Percentiles rank a stretch among this genome's conserved stretches.
These are phyloP conservation scores for Russula lepida DNA, from an alignment of 768 basidiomycete species.

Conservation along the genomic window DNA sequence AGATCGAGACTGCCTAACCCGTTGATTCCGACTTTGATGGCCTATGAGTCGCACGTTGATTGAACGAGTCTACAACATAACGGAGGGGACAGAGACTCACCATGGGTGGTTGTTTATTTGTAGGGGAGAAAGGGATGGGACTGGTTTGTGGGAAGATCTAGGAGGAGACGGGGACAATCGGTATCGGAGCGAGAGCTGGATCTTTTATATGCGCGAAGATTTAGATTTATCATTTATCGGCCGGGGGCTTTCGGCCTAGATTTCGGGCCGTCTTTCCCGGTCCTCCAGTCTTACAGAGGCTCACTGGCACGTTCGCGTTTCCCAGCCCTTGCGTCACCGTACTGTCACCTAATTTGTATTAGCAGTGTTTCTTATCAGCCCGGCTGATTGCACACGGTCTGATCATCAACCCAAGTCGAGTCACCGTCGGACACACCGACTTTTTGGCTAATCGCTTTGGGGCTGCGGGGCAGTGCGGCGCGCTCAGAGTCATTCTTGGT, in stretches of 20 bases:
- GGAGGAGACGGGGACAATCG: not conserved
- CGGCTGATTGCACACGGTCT: no score
- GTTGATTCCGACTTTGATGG: slow-evolving; percentile 95
- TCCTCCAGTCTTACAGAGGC: not conserved
- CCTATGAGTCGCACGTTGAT: slow-evolving; percentile 26
- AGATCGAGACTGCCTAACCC: slow-evolving; percentile 57
- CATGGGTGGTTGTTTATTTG: not conserved
- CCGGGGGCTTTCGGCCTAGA: not conserved
- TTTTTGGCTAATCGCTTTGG: not conserved
- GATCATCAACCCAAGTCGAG: no score
- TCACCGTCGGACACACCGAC: no score
- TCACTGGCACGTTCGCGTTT: no score
- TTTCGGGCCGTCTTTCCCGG: not conserved
- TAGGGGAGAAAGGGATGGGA: not conserved
- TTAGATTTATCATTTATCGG: slow-evolving; percentile 13
- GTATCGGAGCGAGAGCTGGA: slow-evolving; percentile 1
- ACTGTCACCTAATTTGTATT: no score
- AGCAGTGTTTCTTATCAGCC: not conserved
- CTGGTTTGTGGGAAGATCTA: not conserved
- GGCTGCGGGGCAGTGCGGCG: not conserved
- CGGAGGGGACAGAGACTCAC: not conserved
- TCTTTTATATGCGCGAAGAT: not conserved
- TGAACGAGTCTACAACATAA: not conserved
- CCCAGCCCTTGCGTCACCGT: not conserved
- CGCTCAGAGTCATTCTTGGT: not conserved